phyloP scores from a whole-genome alignment of 331 rosid genomes.

The Acacia pycnantha region DNA sequence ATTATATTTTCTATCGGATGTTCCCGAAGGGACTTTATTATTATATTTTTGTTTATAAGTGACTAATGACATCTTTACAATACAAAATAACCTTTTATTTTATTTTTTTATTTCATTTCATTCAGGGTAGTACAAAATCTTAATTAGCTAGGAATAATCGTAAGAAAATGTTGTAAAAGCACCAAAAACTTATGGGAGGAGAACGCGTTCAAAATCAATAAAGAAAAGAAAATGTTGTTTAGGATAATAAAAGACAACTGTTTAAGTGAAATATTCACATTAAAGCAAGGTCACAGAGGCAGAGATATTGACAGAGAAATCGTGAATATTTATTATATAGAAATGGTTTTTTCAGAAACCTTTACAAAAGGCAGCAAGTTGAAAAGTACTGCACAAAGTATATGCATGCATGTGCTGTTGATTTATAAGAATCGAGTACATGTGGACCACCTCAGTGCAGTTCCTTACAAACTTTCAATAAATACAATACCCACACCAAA shows the following conservation, averaged over 20 bases:
- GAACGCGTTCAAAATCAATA: too few relatives aligned
- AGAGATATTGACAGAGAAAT: neutral
- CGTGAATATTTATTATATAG: neutral
- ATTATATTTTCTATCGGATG: too few relatives aligned
- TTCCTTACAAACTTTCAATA: slow-evolving; percentile 36
- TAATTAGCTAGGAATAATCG: neutral
- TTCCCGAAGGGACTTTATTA: neutral
- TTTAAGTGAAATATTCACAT: neutral
- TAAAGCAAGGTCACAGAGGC: neutral
- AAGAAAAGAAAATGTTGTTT: too few relatives aligned
- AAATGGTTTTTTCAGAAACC: neutral
- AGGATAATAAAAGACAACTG: neutral
- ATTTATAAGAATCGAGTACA: neutral
- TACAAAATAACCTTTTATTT: neutral
- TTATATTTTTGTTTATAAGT: neutral
- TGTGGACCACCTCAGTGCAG: slow-evolving; percentile 10
- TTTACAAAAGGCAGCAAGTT: neutral
- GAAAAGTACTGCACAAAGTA: neutral
- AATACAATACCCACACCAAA: neutral
- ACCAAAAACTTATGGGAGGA: too few relatives aligned
- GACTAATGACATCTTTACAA: too few relatives aligned
- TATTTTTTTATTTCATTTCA: neutral
- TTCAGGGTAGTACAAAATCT: neutral
- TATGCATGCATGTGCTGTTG: slow-evolving; percentile 9
- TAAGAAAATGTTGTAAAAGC: too few relatives aligned